Evolutionary conservation across 176 grass and related monocot species (phyloP), one percentile per base, ranked within the genome.

Genomic region (Oryza glumipatula): DNA sequence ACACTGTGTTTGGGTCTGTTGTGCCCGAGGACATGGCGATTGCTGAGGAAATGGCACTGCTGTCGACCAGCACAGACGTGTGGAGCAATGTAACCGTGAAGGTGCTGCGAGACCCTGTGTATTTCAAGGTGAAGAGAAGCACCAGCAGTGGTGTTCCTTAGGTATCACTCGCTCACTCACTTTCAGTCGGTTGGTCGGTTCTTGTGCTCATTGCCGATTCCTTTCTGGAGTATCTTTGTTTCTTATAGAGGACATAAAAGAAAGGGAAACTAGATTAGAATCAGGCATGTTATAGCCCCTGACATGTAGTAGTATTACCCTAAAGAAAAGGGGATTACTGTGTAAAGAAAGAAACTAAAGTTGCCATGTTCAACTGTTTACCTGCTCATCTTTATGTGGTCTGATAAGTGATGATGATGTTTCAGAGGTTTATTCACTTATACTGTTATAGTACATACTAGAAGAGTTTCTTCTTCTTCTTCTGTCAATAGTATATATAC

Each of bases 1-100:
- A 98, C 84, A 95, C 79, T 0, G 87, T 95, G 28, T 98, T 98
- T 1, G 93, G 95, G 65, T 74, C 82, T 23, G 80, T 98, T 81
- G 47, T 93, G 48, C 76, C 87, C 0, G 82, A 95, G 80, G 91
- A 95, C 82, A 80, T 98, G 92, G 80, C 68, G n/a, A 83, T 98
- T 46, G 91, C 85, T 3, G 93, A 95, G 82, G 82, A 91, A 67
- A 93, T 98, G 60, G 32, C 85, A 6, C 48, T 41, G 69, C 83
- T 97, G 32, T 80, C 88, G 3, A 87, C 84, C 1, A 92, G 88
- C 83, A 68, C 65, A 28, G 88, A 97, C 58, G 28, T 88, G 15
- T 97, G 95, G 90, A 88, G 60, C 63, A 85, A 78, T 51, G 83
- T 94, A 13, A 87, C 86, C 6, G 92, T 97, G 65, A 91, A 54